Conservation (phyloP, 139 green algal genomes). For the Asterochloris sp. region DNA sequence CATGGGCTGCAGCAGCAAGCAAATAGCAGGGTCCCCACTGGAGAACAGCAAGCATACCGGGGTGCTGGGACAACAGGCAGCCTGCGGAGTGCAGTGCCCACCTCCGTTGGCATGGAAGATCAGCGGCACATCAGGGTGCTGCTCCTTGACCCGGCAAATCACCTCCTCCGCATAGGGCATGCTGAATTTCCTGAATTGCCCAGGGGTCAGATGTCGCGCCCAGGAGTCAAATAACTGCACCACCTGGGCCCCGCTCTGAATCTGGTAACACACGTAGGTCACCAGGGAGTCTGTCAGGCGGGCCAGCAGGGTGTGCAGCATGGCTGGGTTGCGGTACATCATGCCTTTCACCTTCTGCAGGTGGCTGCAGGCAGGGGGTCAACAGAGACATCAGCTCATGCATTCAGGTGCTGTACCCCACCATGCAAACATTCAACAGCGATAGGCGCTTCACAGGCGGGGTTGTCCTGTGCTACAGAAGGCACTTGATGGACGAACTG, state of each 20-base stretch:
- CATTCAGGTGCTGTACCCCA: no score
- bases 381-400: not conserved
- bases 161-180: conserved; percentile 91
- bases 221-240: conserved; percentile 98
- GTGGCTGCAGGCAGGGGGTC: conserved; percentile 38
- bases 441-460: no score
- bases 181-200: conserved; percentile 91
- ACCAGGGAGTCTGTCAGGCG: conserved; percentile 85
- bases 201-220: conserved; percentile 89
- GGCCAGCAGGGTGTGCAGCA: conserved; percentile 87
- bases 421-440: no score
- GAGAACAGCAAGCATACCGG: no score
- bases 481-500: no score
- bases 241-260: conserved; percentile 86
- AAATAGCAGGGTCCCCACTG: not conserved
- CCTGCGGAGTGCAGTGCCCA: conserved; percentile 5
- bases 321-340: conserved; percentile 75
- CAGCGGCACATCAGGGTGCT: conserved; percentile 83
- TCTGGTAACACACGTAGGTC: conserved; percentile 90
- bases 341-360: conserved; percentile 73
- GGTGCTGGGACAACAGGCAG: not conserved
- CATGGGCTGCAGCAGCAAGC: not conserved
- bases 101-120: conserved; percentile 98
- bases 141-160: conserved; percentile 56
- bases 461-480: no score